Percentiles rank a stretch among this genome's conserved stretches.
Conservation (phyloP, 345 rosid species). For the Mallotus nudiflorus region DNA sequence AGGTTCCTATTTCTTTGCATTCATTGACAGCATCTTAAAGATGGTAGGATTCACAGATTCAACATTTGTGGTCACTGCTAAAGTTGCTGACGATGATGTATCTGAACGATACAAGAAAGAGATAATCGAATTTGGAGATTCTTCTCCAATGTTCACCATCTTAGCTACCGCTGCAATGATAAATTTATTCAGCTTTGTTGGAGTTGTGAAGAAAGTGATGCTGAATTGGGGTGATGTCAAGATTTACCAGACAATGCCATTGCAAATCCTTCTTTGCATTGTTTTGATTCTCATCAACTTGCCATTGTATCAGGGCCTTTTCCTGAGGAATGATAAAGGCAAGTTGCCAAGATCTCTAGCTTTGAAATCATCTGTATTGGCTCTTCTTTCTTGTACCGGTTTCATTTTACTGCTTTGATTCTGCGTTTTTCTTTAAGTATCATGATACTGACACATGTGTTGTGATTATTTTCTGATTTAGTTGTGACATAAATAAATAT, state of each 20-base stretch:
- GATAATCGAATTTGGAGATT: slow-evolving; percentile 70
- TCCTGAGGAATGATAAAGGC: slow-evolving; percentile 61
- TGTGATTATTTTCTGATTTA: too few relatives aligned
- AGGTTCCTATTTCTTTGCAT: slow-evolving; percentile 61
- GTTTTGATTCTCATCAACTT: slow-evolving; percentile 47
- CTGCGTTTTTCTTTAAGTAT: too few relatives aligned
- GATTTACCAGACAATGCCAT: slow-evolving; percentile 25
- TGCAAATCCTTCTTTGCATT: slow-evolving; percentile 42
- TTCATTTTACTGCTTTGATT: slow-evolving; percentile 28
- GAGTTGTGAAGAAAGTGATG: slow-evolving; percentile 24
- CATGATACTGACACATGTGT: too few relatives aligned
- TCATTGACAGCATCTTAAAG: slow-evolving; percentile 44
- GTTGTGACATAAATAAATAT: too few relatives aligned
- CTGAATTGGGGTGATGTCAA: neutral
- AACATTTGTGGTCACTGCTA: slow-evolving; percentile 56
- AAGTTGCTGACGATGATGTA: slow-evolving; percentile 63
- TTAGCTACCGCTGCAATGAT: slow-evolving; percentile 61
- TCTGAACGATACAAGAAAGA: slow-evolving; percentile 46
- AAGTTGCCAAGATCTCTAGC: slow-evolving; percentile 51
- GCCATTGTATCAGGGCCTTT: slow-evolving; percentile 61
- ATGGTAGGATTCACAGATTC: slow-evolving; percentile 44
- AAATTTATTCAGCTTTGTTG: slow-evolving; percentile 46
- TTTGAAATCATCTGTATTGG: slow-evolving; percentile 40
- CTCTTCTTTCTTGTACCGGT: slow-evolving; percentile 42
- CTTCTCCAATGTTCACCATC: slow-evolving; percentile 58